Evolutionary conservation across 306 rosid genomes (phyloP), one percentile per base, ranked within the genome.

Genomic region (Morella rubra): DNA sequence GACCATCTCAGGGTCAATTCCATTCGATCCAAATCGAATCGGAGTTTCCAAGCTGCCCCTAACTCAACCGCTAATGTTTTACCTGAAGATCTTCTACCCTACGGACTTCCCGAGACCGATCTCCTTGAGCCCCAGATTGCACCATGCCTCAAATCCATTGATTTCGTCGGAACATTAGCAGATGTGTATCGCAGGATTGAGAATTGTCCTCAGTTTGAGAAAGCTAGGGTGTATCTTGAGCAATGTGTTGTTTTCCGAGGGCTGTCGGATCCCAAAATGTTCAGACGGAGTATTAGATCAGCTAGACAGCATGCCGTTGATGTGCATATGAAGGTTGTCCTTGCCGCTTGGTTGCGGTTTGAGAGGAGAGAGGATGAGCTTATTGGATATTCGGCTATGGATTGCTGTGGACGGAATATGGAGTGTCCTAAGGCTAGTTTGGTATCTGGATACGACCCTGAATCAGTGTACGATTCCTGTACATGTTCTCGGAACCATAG

Each of bases 301-400:
- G 95, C 96, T 1, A 81, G 98, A 24, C 90, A 91, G 50, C 94
- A 93, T n/a, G 95, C 98, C 0, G 85, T 86, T 22, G 89, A 89
- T 40, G 91, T 91, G 6, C 98, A 91, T 44, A 15, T 76, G 8
- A 93, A 93, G 85, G 81, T 91, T 11, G 98, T 93, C 67, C 78
- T 93, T 2, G 84, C 91, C 0, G 83, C 97, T 1, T 91, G 97
- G 98, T 71, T 93, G 27, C 67, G 98, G 74, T 86, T 79, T 42
- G 98, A 91, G 79, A 78, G 96, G 76, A 88, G 97, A 32, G 98
- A 93, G 79, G 95, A 93, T 5, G 97, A 93, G 84, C 87, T 93
- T 15, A 59, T 84, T 16, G 97, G 95, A 6, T 69, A 73, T 0
- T 87, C 84, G 0, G 65, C 98, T 0, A 86, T 88, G 95, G 84